Evolutionary conservation across 441 rosid species (phyloP).

Genomic region (Erodium moschatum): DNA sequence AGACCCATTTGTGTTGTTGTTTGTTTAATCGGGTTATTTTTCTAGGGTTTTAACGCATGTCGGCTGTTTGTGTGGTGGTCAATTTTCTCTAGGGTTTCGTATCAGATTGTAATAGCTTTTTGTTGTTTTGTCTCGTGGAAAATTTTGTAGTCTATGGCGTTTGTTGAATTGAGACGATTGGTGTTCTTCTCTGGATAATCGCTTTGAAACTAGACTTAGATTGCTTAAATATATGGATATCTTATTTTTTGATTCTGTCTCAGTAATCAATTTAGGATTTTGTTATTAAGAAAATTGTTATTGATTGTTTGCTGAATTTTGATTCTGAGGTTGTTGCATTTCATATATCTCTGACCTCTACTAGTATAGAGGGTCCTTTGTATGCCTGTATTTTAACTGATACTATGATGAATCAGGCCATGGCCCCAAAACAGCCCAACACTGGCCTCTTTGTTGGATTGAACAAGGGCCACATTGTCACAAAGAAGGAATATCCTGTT

Average conservation of each 20-base stretch:
- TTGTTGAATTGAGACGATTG: neutral
- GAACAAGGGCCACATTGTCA: constrained; percentile 51
- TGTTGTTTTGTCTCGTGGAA: neutral
- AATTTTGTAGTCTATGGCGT: neutral
- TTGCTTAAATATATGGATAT: no score
- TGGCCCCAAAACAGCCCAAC: constrained; percentile 49
- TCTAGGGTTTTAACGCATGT: neutral
- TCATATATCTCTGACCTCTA: neutral
- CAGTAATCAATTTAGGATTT: neutral
- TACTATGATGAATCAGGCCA: constrained; percentile 22
- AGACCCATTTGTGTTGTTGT: neutral
- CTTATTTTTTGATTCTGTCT: no score
- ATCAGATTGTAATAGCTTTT: neutral
- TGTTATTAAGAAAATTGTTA: neutral
- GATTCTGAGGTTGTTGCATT: neutral
- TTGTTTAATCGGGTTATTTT: neutral
- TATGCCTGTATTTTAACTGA: neutral
- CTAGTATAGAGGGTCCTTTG: no score
- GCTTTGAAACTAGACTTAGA: no score
- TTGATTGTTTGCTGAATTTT: neutral
- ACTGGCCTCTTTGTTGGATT: constrained; percentile 52
- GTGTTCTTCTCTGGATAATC: no score
- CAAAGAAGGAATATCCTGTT: constrained; percentile 49
- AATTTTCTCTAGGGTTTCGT: neutral
- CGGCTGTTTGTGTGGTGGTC: neutral